Conservation (phyloP, 2,329 filamentous ascomycete species). For the Graphilbum ipis-grandicollis region DNA sequence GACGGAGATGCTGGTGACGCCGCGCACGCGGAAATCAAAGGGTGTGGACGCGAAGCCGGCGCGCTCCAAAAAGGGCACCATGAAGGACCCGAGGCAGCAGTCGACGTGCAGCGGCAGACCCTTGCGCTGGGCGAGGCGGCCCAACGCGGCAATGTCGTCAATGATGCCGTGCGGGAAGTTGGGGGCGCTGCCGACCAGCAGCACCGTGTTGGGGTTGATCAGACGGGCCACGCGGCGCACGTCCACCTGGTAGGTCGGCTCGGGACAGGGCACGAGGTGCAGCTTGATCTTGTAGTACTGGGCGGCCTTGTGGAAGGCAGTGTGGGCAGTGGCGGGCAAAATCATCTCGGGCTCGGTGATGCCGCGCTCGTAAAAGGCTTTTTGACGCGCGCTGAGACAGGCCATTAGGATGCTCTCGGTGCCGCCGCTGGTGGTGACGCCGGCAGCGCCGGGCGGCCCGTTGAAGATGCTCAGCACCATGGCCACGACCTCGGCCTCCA, state of each 20-base stretch:
- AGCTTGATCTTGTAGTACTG: slow-evolving; percentile 95
- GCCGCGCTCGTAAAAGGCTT: slow-evolving; percentile 68
- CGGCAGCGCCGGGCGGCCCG: slow-evolving; percentile 67
- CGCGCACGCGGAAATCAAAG: slow-evolving; percentile 88
- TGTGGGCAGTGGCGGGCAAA: slow-evolving; percentile 83
- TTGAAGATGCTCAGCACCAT: slow-evolving; percentile 90
- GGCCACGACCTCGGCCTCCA: slow-evolving; percentile 94
- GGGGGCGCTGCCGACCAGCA: slow-evolving; percentile 86
- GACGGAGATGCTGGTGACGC: slow-evolving; percentile 88
- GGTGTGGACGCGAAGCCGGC: slow-evolving; percentile 80
- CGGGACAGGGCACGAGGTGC: slow-evolving; percentile 74
- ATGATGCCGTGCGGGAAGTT: slow-evolving; percentile 99
- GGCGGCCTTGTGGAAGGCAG: slow-evolving; percentile 88
- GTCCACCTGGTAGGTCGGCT: slow-evolving; percentile 71
- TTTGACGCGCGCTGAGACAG: slow-evolving; percentile 76
- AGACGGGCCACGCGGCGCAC: slow-evolving; percentile 61
- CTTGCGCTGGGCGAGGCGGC: slow-evolving; percentile 61
- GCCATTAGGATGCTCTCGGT: slow-evolving; percentile 97
- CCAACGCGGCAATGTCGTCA: slow-evolving; percentile 78
- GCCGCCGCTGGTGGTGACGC: slow-evolving; percentile 80
- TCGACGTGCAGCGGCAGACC: slow-evolving; percentile 86
- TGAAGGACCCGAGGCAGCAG: slow-evolving; percentile 91
- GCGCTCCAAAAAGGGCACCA: slow-evolving; percentile 78
- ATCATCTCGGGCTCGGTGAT: slow-evolving; percentile 95
- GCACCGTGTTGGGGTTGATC: slow-evolving; percentile 83